Percentiles rank a stretch among this genome's conserved stretches.
Conservation (phyloP, 1,284 basidiomycete species). For the Trametes pubescens region DNA sequence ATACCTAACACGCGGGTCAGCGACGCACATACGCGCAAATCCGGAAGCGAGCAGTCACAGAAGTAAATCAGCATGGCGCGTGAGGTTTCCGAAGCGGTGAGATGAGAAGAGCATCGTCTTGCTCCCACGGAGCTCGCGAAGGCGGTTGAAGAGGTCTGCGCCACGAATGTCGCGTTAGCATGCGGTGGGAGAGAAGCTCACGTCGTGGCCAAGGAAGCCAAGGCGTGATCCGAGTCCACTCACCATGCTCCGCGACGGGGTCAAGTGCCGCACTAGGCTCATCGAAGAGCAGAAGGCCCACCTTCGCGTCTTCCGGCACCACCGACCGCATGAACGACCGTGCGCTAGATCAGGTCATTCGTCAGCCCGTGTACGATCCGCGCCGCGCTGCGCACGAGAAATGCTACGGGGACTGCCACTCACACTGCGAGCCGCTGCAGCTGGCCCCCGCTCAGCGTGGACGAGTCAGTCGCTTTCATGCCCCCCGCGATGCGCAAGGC, state of each 20-base stretch:
- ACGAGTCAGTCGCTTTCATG: conserved; percentile 50
- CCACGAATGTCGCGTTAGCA: background rate
- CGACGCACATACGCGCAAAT: background rate
- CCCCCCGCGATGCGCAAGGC: conserved; percentile 54
- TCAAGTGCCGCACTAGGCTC: conserved; percentile 81
- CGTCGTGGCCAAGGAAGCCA: background rate
- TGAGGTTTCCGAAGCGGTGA: conserved; percentile 74
- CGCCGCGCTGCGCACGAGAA: no score
- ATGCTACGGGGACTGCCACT: background rate
- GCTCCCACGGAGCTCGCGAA: conserved; percentile 59
- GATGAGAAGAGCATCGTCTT: conserved; percentile 77
- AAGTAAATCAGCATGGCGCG: conserved; percentile 68
- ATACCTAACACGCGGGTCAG: conserved; percentile 51
- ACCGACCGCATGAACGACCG: conserved; percentile 81
- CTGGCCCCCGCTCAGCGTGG: conserved; percentile 73
- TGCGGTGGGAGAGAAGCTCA: background rate
- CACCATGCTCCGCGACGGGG: conserved; percentile 76
- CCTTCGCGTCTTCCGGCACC: conserved; percentile 54
- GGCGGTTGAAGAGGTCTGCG: conserved; percentile 63
- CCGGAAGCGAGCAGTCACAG: conserved; percentile 47
- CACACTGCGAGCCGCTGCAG: conserved; percentile 60
- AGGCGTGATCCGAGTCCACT: conserved; percentile 15
- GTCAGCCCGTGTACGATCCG: background rate
- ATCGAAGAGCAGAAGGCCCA: conserved; percentile 77
- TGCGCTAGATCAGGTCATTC: conserved; percentile 52